Evolutionary conservation across 78 protist species (phyloP), one percentile per base, ranked within the genome.

Genomic region (Chrysochromulina parva): DNA sequence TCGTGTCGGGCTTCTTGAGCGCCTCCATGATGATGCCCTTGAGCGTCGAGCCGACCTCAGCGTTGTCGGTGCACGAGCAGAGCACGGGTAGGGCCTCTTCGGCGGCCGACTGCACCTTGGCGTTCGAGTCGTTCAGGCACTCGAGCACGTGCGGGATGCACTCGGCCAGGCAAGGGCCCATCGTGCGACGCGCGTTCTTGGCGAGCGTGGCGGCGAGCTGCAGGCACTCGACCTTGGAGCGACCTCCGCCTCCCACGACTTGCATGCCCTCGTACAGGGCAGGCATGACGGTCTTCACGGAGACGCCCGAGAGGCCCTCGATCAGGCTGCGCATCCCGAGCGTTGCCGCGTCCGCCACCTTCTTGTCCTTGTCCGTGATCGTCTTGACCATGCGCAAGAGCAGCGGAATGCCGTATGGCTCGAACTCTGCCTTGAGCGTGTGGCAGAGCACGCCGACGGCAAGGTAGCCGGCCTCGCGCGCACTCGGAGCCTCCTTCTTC

Each of bases 81-180:
- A 74, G 82, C 82, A 48, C 57, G 82, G 82, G 54, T 26, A 48
- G 55, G n/a, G 82, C 53, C 55, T 74, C 82, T 20, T 38, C 3
- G 11, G 82, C 82, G 55, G 82, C 82, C 11, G 20, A 10, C 24
- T 74, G 57, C 82, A 74, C 82, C 82, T 74, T 74, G 57, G 82
- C 82, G 82, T 74, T 74, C 20, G 82, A 74, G 82, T 74, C 82
- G 55, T 74, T 74, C 38, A 74, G 11, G 55, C 82, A 74, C 82
- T 74, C 82, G n/a, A 74, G 38, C 58, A 74, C 82, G 55, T 4
- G 55, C 55, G 82, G 82, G 53, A 74, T 48, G 82, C 82, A 74
- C 82, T 74, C 82, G 11, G 82, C 55, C 57, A 74, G 54, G 82
- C 82, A 74, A n/a, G 82, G 55, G 82, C 82, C 82, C 55, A 74